phyloP scores from a whole-genome alignment of 345 rosid species.

The Linum usitatissimum region DNA sequence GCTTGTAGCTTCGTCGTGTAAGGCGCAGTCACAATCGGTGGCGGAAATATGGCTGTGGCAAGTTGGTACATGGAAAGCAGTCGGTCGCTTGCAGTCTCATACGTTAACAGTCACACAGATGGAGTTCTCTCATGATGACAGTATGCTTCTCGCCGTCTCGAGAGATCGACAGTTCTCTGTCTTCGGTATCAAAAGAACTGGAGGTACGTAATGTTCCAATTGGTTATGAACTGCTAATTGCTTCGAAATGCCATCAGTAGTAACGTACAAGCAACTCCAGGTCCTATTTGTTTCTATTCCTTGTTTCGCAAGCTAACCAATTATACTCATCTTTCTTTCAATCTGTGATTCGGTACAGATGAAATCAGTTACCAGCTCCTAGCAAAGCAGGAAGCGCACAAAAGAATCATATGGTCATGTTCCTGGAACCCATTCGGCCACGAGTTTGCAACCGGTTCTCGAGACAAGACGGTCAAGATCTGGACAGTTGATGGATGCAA shows the following conservation, averaged over 20 bases:
- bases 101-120: slow-evolving; percentile 86
- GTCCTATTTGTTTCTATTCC: neutral
- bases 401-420: slow-evolving; percentile 97
- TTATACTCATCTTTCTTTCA: neutral
- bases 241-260: too few species aligned
- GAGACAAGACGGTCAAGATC: slow-evolving; percentile 88
- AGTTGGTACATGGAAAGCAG: slow-evolving; percentile 91
- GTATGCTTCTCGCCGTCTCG: slow-evolving; percentile 72
- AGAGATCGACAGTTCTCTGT: slow-evolving; percentile 91
- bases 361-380: slow-evolving; percentile 44
- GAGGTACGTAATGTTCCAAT: slow-evolving; percentile 15
- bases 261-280: neutral
- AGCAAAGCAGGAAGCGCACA: slow-evolving; percentile 76
- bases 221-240: neutral
- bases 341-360: slow-evolving; percentile 23
- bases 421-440: slow-evolving; percentile 89
- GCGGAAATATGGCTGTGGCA: slow-evolving; percentile 96
- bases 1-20: slow-evolving; percentile 88
- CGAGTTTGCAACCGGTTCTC: slow-evolving; percentile 84
- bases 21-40: slow-evolving; percentile 73
- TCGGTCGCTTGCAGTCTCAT: slow-evolving; percentile 80
- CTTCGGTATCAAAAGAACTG: slow-evolving; percentile 56
- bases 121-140: slow-evolving; percentile 71
- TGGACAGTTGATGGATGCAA: slow-evolving; percentile 42
- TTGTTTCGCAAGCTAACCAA: too few species aligned